Evolutionary conservation across 108 stramenopile genomes (phyloP), one percentile per base, ranked within the genome.

Genomic region (Asterionellopsis glacialis): DNA sequence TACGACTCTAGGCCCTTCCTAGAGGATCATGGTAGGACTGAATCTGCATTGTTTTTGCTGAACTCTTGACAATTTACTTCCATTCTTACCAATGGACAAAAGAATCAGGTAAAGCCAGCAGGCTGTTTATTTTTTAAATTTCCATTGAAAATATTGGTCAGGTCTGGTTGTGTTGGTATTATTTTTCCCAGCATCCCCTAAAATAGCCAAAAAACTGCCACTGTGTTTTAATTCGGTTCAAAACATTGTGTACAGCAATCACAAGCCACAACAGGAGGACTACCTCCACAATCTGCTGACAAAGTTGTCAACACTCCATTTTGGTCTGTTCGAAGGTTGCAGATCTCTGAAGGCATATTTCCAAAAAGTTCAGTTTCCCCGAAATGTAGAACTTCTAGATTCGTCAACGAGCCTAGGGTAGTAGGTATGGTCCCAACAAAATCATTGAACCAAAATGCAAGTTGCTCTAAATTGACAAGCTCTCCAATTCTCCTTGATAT

Each of bases 371-470:
- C 19, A 48, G 47, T 48, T 21, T 9, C 19, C 19, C 47, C 21
- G 19, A 48, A 21, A 21, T 48, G 47, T 48, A 48, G 21, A 21
- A 48, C 47, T 21, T 48, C 47, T 48, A 80, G 64, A 11, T 51
- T 27, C 1, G 40, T 28, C 14, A 80, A 27, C 27, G 43, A 26
- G 0, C 79, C 79, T 0, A 80, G 25, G 18, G 52, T 55, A 11
- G 70, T 48, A 14, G 80, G 56, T 13, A 57, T 42, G 16, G 41
- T 57, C 2, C 56, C 56, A 15, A 26, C 39, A n/a, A 57, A 41
- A 18, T 41, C 39, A 41, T 39, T 57, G 16, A 40, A 41, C 23
- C 19, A 57, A 19, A 57, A 42, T 14, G 39, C 56, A 16, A 57
- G 40, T 13, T 19, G 19, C 11, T 57, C 23, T 13, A 57, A 15